Evolutionary conservation across 2,329 filamentous ascomycete genomes (phyloP).

Genomic region (Arthrobotrys megalospora): DNA sequence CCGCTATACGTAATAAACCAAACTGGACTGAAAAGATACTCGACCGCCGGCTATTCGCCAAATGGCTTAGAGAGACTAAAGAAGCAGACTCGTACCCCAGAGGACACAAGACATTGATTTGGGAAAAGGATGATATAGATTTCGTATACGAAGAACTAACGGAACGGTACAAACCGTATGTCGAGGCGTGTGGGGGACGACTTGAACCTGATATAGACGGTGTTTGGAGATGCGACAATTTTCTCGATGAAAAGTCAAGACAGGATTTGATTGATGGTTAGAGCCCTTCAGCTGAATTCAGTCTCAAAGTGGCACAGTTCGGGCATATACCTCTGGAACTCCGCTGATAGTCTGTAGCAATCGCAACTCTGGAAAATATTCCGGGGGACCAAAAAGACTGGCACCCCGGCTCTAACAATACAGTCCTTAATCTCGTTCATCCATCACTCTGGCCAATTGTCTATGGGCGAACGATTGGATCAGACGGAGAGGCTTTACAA

Average conservation of each 20-base stretch:
- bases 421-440: slow-evolving; percentile 76
- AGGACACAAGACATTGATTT: neutral
- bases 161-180: slow-evolving; percentile 10
- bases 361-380: slow-evolving; percentile 70
- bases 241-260: slow-evolving; percentile 40
- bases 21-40: slow-evolving; percentile 34
- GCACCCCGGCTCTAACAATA: slow-evolving; percentile 73
- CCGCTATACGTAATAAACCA: slow-evolving; percentile 6
- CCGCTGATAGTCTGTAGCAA: slow-evolving; percentile 63
- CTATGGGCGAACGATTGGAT: slow-evolving; percentile 67
- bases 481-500: neutral
- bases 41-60: slow-evolving; percentile 11
- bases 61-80: slow-evolving; percentile 21
- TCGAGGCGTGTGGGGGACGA: too few relatives aligned
- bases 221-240: slow-evolving; percentile 42
- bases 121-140: neutral
- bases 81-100: neutral
- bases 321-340: neutral
- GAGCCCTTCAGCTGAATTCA: neutral
- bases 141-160: slow-evolving; percentile 15
- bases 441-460: slow-evolving; percentile 76
- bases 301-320: too few relatives aligned
- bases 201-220: slow-evolving; percentile 50
- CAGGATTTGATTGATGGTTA: slow-evolving; percentile 44
- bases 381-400: slow-evolving; percentile 73